A percentile compares a stretch with the other conserved stretches of the same genome.
Evolutionary conservation across 2,329 filamentous ascomycete genomes (phyloP).

Genomic region (Calonectria montana): DNA sequence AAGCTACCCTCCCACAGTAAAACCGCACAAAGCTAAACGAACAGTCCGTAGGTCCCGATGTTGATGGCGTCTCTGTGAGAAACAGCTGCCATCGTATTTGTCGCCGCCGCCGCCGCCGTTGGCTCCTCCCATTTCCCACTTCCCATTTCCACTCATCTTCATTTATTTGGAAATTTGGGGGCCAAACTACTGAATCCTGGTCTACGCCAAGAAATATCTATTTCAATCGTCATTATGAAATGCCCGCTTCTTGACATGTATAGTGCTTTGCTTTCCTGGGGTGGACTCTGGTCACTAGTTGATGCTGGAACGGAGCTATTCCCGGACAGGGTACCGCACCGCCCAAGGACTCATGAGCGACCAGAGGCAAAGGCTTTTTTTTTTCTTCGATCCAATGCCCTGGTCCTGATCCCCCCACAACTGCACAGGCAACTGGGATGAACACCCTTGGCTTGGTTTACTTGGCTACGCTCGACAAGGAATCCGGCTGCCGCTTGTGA

Average conservation of each 20-base stretch:
- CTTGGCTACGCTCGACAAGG: conserved; percentile 15
- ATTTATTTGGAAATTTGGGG: neutral
- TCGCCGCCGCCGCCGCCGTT: neutral
- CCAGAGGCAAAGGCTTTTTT: conserved; percentile 20
- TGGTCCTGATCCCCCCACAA: conserved; percentile 32
- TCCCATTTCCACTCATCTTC: neutral
- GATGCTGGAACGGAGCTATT: conserved; percentile 32
- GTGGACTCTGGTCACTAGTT: conserved; percentile 27
- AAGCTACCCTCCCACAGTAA: conserved; percentile 12
- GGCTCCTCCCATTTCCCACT: neutral
- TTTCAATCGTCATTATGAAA: neutral
- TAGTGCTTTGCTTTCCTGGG: conserved; percentile 24
- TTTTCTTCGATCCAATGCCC: conserved; percentile 22
- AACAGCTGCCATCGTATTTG: neutral
- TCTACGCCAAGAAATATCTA: conserved; percentile 16
- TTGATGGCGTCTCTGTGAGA: neutral
- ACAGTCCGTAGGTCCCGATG: conserved; percentile 11
- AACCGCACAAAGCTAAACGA: conserved; percentile 22
- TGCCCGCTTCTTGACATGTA: conserved; percentile 14
- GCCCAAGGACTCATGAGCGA: conserved; percentile 23
- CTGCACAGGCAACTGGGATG: conserved; percentile 33
- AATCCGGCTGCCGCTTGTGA: conserved; percentile 17
- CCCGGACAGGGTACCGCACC: conserved; percentile 28
- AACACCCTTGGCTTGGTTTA: conserved; percentile 35
- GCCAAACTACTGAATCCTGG: neutral